Conservation (phyloP, 768 basidiomycete genomes). For the Daedalea quercina region DNA sequence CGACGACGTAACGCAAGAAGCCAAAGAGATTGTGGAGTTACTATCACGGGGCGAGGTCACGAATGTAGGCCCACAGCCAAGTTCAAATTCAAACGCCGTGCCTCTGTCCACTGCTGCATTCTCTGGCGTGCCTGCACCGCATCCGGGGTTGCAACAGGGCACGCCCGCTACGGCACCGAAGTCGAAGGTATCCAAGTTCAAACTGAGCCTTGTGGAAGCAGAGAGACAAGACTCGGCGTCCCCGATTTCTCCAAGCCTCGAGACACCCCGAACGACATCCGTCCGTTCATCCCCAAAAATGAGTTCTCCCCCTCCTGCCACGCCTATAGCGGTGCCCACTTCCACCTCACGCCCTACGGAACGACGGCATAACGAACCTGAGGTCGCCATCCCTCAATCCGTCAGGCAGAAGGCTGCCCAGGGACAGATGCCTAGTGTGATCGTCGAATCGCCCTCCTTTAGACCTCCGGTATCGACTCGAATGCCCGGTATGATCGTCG, state of each 20-base stretch:
- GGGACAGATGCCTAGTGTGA: constrained; percentile 18
- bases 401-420: background rate
- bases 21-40: constrained; percentile 21
- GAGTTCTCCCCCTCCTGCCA: constrained; percentile 3
- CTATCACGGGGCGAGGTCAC: constrained; percentile 23
- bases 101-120: background rate
- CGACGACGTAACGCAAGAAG: constrained; percentile 22
- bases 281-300: constrained; percentile 21
- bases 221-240: background rate
- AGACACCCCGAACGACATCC: constrained; percentile 12
- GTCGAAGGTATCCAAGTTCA: constrained; percentile 16
- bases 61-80: constrained; percentile 21
- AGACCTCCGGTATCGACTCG: background rate
- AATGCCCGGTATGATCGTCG: constrained; percentile 7
- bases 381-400: constrained; percentile 1
- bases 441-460: constrained; percentile 23
- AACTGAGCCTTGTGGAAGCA: constrained; percentile 9
- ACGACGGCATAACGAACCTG: background rate
- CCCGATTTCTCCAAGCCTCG: background rate
- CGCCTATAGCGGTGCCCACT: constrained; percentile 12
- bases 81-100: background rate
- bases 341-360: constrained; percentile 1
- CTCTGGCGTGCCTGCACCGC: background rate
- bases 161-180: background rate
- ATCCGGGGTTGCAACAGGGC: background rate